Evolutionary conservation across 225 moss, liverwort and hornwort genomes (phyloP).

Genomic region (Sphagnum contortum): DNA sequence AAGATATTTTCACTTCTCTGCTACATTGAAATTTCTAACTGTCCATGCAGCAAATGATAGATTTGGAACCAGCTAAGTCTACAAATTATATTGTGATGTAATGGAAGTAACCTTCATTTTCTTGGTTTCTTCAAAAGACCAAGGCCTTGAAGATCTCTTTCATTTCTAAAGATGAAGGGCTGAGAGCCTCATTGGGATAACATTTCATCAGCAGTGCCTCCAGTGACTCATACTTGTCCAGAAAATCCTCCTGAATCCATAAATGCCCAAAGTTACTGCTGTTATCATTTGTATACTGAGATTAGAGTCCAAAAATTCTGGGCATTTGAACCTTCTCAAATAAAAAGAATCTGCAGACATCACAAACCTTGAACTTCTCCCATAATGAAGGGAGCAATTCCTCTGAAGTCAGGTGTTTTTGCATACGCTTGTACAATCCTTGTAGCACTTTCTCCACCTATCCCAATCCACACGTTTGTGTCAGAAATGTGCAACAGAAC

Average conservation of each 20-base stretch:
- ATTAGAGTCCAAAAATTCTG: background rate
- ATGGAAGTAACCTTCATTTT: no score
- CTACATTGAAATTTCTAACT: no score
- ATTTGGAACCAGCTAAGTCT: no score
- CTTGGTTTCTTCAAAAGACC: no score
- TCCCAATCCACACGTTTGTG: constrained; percentile 3
- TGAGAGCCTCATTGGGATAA: constrained; percentile 75
- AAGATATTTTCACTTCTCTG: no score
- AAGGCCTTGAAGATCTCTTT: constrained; percentile 73
- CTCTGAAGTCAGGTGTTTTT: constrained; percentile 89
- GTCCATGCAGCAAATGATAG: no score
- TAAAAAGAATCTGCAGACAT: no score
- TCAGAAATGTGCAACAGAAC: background rate
- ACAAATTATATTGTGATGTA: no score
- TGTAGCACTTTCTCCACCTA: constrained; percentile 88
- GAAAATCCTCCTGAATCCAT: constrained; percentile 70
- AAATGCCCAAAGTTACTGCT: background rate
- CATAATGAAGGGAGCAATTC: constrained; percentile 95
- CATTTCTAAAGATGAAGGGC: constrained; percentile 83
- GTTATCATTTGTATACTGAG: background rate
- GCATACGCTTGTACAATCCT: constrained; percentile 95
- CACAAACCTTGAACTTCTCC: constrained; percentile 95
- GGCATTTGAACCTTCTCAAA: no score
- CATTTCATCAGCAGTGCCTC: constrained; percentile 80
- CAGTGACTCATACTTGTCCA: constrained; percentile 90